Conservation (phyloP, 352 stramenopile genomes). For the Pythium aristosporum region DNA sequence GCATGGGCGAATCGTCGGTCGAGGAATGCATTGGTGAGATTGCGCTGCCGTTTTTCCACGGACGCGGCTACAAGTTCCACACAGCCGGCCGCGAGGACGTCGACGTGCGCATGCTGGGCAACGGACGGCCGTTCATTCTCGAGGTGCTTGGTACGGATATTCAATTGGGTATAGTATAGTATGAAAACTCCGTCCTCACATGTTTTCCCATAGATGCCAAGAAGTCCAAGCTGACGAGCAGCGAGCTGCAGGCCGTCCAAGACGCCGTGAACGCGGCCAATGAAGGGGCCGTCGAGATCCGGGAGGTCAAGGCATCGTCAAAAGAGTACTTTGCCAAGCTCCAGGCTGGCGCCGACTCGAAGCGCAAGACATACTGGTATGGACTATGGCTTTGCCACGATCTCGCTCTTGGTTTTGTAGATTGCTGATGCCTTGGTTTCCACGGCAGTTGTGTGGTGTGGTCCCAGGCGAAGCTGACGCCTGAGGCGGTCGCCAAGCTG, state of each 20-base stretch:
- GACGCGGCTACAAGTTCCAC: constrained; percentile 93
- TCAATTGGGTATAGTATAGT: background rate
- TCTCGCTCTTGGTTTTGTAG: no score
- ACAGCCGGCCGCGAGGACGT: constrained; percentile 96
- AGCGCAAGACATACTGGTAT: constrained; percentile 88
- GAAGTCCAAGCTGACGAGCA: constrained; percentile 54
- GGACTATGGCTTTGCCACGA: background rate
- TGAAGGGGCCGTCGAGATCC: constrained; percentile 73
- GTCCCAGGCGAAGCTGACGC: constrained; percentile 58
- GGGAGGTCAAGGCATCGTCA: constrained; percentile 69
- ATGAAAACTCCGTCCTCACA: background rate
- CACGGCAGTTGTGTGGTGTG: constrained; percentile 72
- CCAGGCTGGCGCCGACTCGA: constrained; percentile 79
- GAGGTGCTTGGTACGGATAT: constrained; percentile 57
- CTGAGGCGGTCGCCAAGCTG: constrained; percentile 64
- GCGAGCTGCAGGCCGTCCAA: constrained; percentile 55
- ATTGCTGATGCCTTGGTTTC: background rate
- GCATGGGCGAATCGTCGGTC: constrained; percentile 87
- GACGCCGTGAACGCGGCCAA: constrained; percentile 70
- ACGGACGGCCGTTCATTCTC: constrained; percentile 91
- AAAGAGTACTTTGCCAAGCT: constrained; percentile 83
- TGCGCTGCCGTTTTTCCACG: constrained; percentile 63
- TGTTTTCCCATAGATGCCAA: constrained; percentile 52
- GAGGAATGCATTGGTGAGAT: constrained; percentile 87
- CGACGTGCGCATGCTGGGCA: constrained; percentile 96